A percentile compares a stretch with the other conserved stretches of the same genome.
phyloP scores from a whole-genome alignment of 192 early-diverging fungal species.

The Endogone sp. region DNA sequence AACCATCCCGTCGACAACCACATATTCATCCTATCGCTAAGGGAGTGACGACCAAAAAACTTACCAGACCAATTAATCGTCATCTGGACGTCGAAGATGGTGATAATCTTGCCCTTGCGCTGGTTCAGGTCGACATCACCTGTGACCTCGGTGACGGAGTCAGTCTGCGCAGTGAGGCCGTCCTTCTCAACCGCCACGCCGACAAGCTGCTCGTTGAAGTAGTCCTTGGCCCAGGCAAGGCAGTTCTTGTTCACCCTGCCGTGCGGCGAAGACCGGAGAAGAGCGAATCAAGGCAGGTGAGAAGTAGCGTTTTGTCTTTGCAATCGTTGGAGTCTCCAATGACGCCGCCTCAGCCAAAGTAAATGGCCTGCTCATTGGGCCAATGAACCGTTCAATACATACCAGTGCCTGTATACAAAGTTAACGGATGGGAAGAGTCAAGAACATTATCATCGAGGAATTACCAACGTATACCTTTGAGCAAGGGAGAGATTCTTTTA shows the following conservation, averaged over 20 bases:
- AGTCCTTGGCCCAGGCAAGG: conserved; percentile 83
- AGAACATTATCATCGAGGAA: background rate
- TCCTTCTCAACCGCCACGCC: conserved; percentile 48
- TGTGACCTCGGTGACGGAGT: conserved; percentile 57
- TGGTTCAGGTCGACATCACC: conserved; percentile 95
- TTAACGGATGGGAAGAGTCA: background rate
- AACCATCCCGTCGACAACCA: too few relatives aligned
- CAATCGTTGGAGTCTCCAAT: conserved; percentile 9
- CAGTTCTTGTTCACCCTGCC: conserved; percentile 94
- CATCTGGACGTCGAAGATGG: conserved; percentile 87
- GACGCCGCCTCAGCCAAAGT: conserved; percentile 12
- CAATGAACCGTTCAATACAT: conserved; percentile 4
- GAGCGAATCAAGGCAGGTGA: too few relatives aligned
- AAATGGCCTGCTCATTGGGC: background rate
- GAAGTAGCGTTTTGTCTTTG: background rate
- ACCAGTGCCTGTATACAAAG: conserved; percentile 37
- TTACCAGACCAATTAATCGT: conserved; percentile 70
- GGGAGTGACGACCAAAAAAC: background rate
- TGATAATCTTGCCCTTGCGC: conserved; percentile 93
- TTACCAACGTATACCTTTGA: background rate
- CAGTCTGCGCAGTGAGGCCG: conserved; percentile 53
- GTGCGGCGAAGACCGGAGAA: background rate
- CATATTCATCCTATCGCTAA: background rate
- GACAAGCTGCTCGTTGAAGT: conserved; percentile 65
- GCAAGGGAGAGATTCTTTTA: conserved; percentile 1